phyloP scores from a whole-genome alignment of 2,329 filamentous ascomycete genomes.

The Coniochaeta sp. region DNA sequence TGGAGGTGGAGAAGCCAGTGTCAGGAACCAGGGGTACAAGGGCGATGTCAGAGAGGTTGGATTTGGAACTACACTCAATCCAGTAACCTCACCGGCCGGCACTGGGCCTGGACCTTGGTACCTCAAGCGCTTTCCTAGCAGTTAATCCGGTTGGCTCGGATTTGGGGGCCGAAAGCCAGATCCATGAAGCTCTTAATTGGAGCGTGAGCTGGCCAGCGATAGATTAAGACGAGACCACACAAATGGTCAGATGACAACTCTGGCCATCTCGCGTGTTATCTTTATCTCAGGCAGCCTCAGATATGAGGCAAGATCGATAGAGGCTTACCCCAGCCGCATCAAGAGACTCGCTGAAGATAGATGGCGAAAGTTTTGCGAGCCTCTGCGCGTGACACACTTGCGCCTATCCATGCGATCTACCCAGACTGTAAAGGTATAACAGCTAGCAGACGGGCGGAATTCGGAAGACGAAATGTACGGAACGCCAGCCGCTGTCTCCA shows the following conservation, averaged over 20 bases:
- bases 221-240: constrained; percentile 3
- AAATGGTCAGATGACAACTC: background rate
- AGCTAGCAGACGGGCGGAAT: background rate
- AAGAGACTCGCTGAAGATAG: background rate
- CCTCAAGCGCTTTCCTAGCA: background rate
- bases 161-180: background rate
- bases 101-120: background rate
- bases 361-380: background rate
- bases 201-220: background rate
- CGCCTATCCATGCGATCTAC: background rate
- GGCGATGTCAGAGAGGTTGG: background rate
- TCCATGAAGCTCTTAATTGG: constrained; percentile 4
- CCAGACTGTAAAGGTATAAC: background rate
- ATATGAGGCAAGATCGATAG: background rate
- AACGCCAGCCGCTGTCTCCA: background rate
- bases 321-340: background rate
- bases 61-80: background rate
- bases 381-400: background rate
- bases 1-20: background rate
- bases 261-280: background rate
- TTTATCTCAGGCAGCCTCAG: background rate
- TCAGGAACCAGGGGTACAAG: background rate
- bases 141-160: constrained; percentile 5
- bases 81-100: background rate
- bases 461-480: background rate